Evolutionary conservation across 2,329 filamentous ascomycete genomes (phyloP).

Genomic region (Leptographium flavum): DNA sequence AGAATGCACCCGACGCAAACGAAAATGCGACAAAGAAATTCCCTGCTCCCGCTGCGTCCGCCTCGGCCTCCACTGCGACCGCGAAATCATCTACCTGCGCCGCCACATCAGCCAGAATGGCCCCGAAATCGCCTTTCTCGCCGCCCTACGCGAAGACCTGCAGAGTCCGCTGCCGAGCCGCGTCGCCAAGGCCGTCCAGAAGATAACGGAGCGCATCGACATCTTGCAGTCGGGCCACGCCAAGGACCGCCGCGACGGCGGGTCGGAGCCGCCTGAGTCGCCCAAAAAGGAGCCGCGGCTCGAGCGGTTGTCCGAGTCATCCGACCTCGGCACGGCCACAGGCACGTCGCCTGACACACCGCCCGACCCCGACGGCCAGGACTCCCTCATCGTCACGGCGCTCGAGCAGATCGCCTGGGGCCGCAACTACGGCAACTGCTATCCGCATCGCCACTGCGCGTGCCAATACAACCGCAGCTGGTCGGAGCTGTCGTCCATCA

Average conservation of each 20-base stretch:
- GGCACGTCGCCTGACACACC: background rate
- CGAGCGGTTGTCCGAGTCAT: no score
- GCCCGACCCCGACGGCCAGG: background rate
- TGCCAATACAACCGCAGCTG: slow-evolving; percentile 10
- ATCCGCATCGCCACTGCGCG: slow-evolving; percentile 11
- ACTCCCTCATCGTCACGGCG: slow-evolving; percentile 17
- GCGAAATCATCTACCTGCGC: slow-evolving; percentile 10
- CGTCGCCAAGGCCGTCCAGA: slow-evolving; percentile 4
- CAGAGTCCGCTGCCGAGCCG: background rate
- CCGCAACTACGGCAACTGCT: slow-evolving; percentile 19
- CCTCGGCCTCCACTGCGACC: slow-evolving; percentile 10
- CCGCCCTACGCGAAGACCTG: slow-evolving; percentile 7
- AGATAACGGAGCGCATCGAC: slow-evolving; percentile 8
- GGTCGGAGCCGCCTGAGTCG: background rate
- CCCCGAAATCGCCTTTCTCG: slow-evolving; percentile 11
- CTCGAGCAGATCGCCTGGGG: slow-evolving; percentile 24
- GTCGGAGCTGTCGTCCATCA: slow-evolving; percentile 1
- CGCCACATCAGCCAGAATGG: slow-evolving; percentile 10
- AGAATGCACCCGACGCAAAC: slow-evolving; percentile 13
- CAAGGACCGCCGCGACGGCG: background rate
- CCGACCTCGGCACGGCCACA: background rate
- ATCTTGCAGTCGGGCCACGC: slow-evolving; percentile 6
- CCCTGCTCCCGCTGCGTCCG: slow-evolving; percentile 10
- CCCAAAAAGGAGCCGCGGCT: background rate
- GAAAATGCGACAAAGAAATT: slow-evolving; percentile 13